Evolutionary conservation across 768 basidiomycete genomes (phyloP).

Genomic region (Candolleomyces eurysporus): DNA sequence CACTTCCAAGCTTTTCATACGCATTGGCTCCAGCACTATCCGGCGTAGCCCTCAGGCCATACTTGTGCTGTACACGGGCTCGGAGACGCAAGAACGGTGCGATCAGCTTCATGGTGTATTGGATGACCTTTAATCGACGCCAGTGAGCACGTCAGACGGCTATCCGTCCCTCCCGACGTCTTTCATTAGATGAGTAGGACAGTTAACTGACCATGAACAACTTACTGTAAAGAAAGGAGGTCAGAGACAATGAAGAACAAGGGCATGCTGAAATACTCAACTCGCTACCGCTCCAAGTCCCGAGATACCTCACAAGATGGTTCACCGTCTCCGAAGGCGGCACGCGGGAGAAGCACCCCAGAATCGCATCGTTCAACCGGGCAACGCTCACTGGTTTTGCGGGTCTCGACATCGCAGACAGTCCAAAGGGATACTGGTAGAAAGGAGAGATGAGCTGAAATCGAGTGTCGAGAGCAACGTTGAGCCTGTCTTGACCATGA

Average conservation of each 20-base stretch:
- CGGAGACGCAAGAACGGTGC: conserved; percentile 65
- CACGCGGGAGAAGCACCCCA: conserved; percentile 61
- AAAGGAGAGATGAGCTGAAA: too few relatives aligned
- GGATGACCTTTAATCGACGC: conserved; percentile 49
- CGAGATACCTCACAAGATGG: conserved; percentile 72
- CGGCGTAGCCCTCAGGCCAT: conserved; percentile 54
- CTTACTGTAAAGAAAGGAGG: conserved; percentile 48
- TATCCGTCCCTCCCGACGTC: background rate
- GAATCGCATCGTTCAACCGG: conserved; percentile 57
- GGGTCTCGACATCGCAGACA: conserved; percentile 44
- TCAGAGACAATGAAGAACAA: background rate
- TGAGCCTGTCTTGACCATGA: too few relatives aligned
- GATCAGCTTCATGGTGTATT: conserved; percentile 71
- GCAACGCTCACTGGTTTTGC: conserved; percentile 47
- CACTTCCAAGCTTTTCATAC: conserved; percentile 50
- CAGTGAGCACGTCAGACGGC: background rate
- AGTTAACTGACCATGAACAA: conserved; percentile 58
- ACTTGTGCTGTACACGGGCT: conserved; percentile 65
- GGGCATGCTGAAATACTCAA: conserved; percentile 43
- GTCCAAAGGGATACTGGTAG: too few relatives aligned
- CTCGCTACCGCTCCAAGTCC: conserved; percentile 89
- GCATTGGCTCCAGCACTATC: conserved; percentile 53
- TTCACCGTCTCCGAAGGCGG: conserved; percentile 64
- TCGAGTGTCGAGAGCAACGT: too few relatives aligned
- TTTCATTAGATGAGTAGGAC: background rate